Base-by-base conservation (phyloP, 2,329 filamentous ascomycete species). In the Colletotrichum zoysiae region DNA sequence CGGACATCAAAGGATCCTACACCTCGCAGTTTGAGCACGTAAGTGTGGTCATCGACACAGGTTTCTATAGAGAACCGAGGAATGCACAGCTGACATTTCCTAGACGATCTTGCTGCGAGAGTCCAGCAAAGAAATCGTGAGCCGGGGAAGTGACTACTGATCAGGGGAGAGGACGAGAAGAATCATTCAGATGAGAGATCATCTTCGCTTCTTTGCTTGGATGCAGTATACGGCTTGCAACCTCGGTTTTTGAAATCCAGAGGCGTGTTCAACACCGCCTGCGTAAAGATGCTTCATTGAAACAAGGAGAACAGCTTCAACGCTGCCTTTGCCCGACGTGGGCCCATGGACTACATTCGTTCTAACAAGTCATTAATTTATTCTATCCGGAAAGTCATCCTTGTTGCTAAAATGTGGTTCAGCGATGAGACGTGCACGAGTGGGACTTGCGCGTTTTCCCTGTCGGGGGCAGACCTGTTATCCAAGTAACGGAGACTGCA, bases 21-120 rank as follows among this genome's bases (percentile, higher is more conserved):
- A 86, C 87, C 6, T 90, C 90, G 12, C 90, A 92, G 75, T 91
- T 88, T 77, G 90, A 92, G 80, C 90, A 86, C 77, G 83, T 84
- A 76, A 65, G 74, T 73, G 30, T 40, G 4, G 1, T 20, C 6
- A 18, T 9, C 2, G 1, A 1, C 11, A 14, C n/a, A 16, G 14
- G 14, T 16, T 48, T 55, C 42, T 16, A 56, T 23, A 4, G 30
- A n/a, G 30, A n/a, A 30, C 11, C 18, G 3, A 20, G 62, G 12
- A 44, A 44, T 26, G 8, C 6, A 9, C 4, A 63, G n/a, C 48
- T 8, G 16, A 7, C n/a, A 12, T 0, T 69, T 20, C 4, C 7
- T 16, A 87, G 85, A 88, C 86, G 0, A 81, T 87, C 59, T 68
- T 88, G 42, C 77, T 87, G 35, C 80, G 83, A 20, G 80, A 81